These are phyloP conservation scores for Pseudogymnoascus sp. DNA, from an alignment of 2,329 filamentous ascomycete species.

Conservation along the genomic window DNA sequence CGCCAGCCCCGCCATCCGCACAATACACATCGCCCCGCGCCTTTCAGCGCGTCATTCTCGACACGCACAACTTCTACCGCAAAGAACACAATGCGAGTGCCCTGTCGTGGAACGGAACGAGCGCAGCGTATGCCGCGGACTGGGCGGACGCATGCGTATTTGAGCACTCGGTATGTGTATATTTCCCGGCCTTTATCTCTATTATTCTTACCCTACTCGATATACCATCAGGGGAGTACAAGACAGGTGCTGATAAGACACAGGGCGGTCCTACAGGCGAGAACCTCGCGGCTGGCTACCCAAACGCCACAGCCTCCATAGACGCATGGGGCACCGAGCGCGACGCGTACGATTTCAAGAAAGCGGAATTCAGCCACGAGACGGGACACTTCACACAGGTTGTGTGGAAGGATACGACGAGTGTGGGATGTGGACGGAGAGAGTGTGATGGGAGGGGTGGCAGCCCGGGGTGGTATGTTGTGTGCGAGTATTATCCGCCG, in stretches of 20 bases:
- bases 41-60: conserved; percentile 50
- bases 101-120: conserved; percentile 58
- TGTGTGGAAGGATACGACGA: conserved; percentile 59
- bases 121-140: conserved; percentile 46
- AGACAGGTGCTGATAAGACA: background rate
- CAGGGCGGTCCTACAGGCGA: conserved; percentile 61
- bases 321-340: conserved; percentile 60
- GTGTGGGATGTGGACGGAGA: conserved; percentile 47
- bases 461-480: conserved; percentile 53
- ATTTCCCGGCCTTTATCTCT: too few relatives aligned
- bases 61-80: conserved; percentile 61
- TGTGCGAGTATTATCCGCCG: conserved; percentile 62
- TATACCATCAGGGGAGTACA: background rate
- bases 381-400: conserved; percentile 70
- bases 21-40: conserved; percentile 34
- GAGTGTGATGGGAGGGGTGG: conserved; percentile 32
- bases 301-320: conserved; percentile 51
- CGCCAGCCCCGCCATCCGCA: background rate
- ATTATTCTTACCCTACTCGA: background rate
- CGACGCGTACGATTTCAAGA: conserved; percentile 49
- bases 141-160: conserved; percentile 45
- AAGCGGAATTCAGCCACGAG: conserved; percentile 47
- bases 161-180: conserved; percentile 40
- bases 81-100: conserved; percentile 50
- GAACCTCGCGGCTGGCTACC: conserved; percentile 64